Base-by-base conservation (phyloP, 2,329 filamentous ascomycete species). In the Phaeosphaeriaceae sp. region DNA sequence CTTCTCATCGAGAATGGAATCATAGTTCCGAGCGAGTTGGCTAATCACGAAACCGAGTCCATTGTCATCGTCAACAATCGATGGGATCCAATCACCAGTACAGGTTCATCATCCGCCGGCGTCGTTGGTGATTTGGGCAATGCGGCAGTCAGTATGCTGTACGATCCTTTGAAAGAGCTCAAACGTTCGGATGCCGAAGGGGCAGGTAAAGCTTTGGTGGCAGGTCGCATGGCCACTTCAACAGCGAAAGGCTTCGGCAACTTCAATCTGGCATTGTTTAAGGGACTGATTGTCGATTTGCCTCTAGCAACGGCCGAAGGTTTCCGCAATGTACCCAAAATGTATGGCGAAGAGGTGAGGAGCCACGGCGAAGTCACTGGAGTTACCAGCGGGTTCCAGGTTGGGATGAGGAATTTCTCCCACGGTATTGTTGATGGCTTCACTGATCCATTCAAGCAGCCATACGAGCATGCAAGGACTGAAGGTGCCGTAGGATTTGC, bases 1-100 rank as follows among this genome's bases (percentile, higher is more conserved):
- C 47, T 69, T 1, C 62, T 75, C 1, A 58, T 70, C 21, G 57
- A 68, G 1, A 66, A 67, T 15, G 60, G 50, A 7, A 36, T 60
- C 11, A 57, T 74, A 20, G 21, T 44, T 7, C 10, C 56, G 42
- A 11, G 42, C 54, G 5, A 7, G 3, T 15, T 13, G 31, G 13
- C 56, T 54, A 11, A 63, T n/a, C 54, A 66, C 55, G 54, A 63
- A 52, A 63, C 62, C 10, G 61, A 69, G 3, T 65, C 68, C 1
- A 66, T 76, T 19, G 48, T 59, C 19, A 79, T 80, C 22, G 69
- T 74, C 6, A 72, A 72, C 42, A 57, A 61, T 1, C 68, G 78
- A 19, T 80, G 89, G 7, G 89, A 91, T 69, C 89, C 89, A 0
- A 77, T 91, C n/a, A 90, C 88, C 1, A 88, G 88, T 3, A 79